Evolutionary conservation across 2,329 filamentous ascomycete genomes (phyloP).

Genomic region (Aulographum hederae): DNA sequence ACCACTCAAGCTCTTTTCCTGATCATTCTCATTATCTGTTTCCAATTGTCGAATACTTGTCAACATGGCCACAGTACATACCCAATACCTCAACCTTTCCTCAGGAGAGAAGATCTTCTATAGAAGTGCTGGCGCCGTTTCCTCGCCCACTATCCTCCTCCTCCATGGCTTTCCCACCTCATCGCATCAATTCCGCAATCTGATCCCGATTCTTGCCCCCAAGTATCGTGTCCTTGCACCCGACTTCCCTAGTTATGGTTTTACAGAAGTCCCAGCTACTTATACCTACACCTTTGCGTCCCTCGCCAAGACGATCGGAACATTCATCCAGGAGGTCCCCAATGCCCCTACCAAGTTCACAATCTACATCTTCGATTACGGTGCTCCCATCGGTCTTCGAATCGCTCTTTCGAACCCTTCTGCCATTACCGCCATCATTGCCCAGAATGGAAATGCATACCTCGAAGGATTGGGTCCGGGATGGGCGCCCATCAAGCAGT

Average conservation of each 20-base stretch:
- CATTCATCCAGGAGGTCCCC: constrained; percentile 31
- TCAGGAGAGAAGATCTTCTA: constrained; percentile 24
- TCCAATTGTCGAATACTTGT: too few species aligned
- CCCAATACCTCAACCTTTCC: too few species aligned
- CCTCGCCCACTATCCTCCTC: constrained; percentile 22
- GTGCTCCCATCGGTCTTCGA: constrained; percentile 35
- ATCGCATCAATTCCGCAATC: constrained; percentile 25
- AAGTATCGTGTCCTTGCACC: constrained; percentile 33
- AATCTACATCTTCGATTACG: constrained; percentile 46
- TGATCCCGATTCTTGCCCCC: constrained; percentile 24
- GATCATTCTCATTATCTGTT: too few species aligned
- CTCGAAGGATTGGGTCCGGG: constrained; percentile 32
- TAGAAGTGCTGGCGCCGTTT: constrained; percentile 15
- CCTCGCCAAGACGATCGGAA: constrained; percentile 27
- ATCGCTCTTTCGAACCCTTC: constrained; percentile 31
- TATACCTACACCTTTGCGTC: constrained; percentile 38
- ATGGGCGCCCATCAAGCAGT: constrained; percentile 29
- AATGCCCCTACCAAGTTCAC: constrained; percentile 30
- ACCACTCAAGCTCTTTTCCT: too few species aligned
- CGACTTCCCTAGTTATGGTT: constrained; percentile 41
- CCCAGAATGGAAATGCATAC: constrained; percentile 45
- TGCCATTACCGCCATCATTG: constrained; percentile 32
- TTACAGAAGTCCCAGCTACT: constrained; percentile 26
- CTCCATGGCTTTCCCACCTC: constrained; percentile 29
- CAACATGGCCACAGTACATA: too few species aligned